phyloP scores from a whole-genome alignment of 345 rosid species.

The Microthlaspi erraticum region DNA sequence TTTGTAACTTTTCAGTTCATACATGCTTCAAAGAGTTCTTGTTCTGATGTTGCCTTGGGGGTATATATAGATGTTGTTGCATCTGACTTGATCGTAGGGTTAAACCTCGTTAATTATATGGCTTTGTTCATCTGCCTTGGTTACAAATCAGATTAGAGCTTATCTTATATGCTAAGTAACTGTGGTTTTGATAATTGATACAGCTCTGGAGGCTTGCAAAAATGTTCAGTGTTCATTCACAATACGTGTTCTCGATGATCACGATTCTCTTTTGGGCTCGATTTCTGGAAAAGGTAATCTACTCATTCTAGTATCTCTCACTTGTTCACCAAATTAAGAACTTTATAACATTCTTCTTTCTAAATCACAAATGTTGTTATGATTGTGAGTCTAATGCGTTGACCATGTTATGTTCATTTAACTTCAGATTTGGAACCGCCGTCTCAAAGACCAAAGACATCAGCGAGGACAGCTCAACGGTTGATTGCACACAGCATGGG shows the following conservation, averaged over 20 bases:
- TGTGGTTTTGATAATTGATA: slow-evolving; percentile 43
- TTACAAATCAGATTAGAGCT: not conserved
- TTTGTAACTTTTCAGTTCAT: not conserved
- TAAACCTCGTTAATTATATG: not conserved
- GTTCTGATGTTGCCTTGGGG: slow-evolving; percentile 3
- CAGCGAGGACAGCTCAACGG: slow-evolving; percentile 92
- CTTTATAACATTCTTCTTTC: not conserved
- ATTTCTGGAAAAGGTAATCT: slow-evolving; percentile 65
- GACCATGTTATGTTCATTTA: slow-evolving; percentile 10
- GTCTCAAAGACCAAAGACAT: slow-evolving; percentile 80
- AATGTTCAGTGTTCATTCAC: slow-evolving; percentile 64
- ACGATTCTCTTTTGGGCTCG: slow-evolving; percentile 62
- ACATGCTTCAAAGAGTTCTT: not conserved
- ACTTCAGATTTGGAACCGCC: slow-evolving; percentile 88
- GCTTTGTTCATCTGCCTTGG: slow-evolving; percentile 18
- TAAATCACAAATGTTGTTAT: not conserved
- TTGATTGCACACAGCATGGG: slow-evolving; percentile 95
- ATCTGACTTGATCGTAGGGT: not conserved
- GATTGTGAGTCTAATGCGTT: slow-evolving; percentile 10
- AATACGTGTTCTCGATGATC: slow-evolving; percentile 67
- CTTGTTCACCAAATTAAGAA: slow-evolving; percentile 3
- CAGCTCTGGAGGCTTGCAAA: slow-evolving; percentile 78
- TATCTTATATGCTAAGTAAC: slow-evolving; percentile 10
- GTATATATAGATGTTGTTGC: slow-evolving; percentile 3
- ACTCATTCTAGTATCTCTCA: not conserved